phyloP scores from a whole-genome alignment of 2,329 filamentous ascomycete species.

The Sporothrix pallida region DNA sequence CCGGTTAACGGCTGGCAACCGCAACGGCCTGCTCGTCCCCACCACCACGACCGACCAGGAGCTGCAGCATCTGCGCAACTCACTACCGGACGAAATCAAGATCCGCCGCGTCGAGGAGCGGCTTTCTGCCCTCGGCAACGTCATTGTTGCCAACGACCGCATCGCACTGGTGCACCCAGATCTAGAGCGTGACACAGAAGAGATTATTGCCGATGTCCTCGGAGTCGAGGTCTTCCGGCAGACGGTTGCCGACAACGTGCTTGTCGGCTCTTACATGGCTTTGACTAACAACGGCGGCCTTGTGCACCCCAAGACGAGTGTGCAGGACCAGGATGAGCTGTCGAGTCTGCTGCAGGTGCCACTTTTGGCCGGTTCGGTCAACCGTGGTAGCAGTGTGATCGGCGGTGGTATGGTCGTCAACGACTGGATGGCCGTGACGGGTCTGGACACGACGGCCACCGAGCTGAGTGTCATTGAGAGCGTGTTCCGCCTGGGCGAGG shows the following conservation, averaged over 20 bases:
- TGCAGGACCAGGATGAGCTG: conserved; percentile 98
- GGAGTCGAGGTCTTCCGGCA: conserved; percentile 91
- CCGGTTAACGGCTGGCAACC: conserved; percentile 93
- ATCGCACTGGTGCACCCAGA: conserved; percentile 96
- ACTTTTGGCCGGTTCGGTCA: conserved; percentile 90
- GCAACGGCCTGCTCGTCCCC: conserved; percentile 93
- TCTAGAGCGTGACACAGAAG: conserved; percentile 95
- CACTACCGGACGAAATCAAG: conserved; percentile 86
- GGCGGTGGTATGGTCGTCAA: conserved; percentile 97
- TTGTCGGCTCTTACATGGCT: conserved; percentile 95
- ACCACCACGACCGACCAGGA: conserved; percentile 98
- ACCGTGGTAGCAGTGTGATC: conserved; percentile 92
- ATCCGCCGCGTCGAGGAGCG: conserved; percentile 98
- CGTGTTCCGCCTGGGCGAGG: conserved; percentile 93
- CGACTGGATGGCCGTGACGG: conserved; percentile 95
- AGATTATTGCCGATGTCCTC: conserved; percentile 94
- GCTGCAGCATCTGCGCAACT: conserved; percentile 94
- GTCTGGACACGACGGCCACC: conserved; percentile 93
- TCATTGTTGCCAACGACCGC: conserved; percentile 96
- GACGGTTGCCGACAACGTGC: conserved; percentile 95
- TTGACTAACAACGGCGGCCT: conserved; percentile 95
- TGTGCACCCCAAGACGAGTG: conserved; percentile 94
- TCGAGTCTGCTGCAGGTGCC: conserved; percentile 92
- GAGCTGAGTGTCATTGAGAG: conserved; percentile 96
- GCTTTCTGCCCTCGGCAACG: conserved; percentile 92